These are phyloP conservation scores for Alternaria novae-zelandiae DNA, from an alignment of 2,329 filamentous ascomycete genomes.

Conservation along the genomic window DNA sequence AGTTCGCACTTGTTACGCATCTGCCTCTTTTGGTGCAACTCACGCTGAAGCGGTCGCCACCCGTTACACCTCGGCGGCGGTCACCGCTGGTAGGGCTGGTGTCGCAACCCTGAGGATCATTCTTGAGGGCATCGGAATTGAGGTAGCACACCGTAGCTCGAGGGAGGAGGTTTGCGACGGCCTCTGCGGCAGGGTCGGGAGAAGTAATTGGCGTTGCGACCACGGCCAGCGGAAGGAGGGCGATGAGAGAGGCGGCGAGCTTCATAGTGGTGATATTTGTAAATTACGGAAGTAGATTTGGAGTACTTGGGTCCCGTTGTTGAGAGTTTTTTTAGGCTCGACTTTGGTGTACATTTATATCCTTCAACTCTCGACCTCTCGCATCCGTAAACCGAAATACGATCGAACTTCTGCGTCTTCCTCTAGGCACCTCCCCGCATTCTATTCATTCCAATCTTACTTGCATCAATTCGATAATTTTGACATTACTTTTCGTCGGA, in stretches of 20 bases:
- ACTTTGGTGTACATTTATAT: not conserved
- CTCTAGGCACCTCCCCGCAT: not conserved
- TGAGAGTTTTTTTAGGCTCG: accelerated
- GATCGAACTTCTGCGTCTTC: not conserved
- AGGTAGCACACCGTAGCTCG: not conserved
- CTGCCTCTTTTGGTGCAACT: not conserved
- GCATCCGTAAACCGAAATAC: not conserved
- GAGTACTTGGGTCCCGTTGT: not conserved
- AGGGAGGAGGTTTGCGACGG: not conserved
- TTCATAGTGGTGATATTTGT: not conserved
- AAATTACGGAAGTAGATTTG: not conserved
- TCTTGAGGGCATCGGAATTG: not conserved
- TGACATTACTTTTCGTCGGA: not conserved
- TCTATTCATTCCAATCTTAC: accelerated
- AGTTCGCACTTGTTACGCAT: not conserved
- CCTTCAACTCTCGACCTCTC: not conserved
- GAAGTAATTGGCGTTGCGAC: not conserved
- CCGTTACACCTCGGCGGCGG: not conserved
- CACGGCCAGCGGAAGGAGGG: not conserved
- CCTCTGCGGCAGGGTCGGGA: not conserved
- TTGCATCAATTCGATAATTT: not conserved
- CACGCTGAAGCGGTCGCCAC: not conserved
- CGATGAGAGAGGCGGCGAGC: not conserved
- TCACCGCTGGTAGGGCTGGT: not conserved
- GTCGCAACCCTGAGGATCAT: conserved; percentile 2